These are phyloP conservation scores for Boletus vinaceobasis DNA, from an alignment of 768 basidiomycete species.

Conservation along the genomic window DNA sequence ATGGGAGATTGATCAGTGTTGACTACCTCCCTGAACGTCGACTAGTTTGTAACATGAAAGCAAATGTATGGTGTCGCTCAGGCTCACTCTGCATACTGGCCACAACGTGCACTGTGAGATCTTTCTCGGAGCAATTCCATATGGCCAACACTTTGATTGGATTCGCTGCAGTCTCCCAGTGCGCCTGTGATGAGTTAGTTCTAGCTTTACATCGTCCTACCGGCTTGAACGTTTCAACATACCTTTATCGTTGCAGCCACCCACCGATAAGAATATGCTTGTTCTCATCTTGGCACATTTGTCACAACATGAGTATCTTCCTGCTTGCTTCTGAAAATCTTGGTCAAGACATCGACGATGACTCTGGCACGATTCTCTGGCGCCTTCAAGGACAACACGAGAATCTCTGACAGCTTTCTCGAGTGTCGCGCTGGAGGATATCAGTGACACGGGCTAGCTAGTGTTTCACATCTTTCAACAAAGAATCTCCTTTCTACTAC, in stretches of 20 bases:
- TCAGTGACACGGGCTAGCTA: too few species aligned
- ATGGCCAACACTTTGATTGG: too few species aligned
- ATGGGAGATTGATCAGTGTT: background rate
- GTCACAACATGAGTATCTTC: conserved; percentile 18
- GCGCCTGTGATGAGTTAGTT: too few species aligned
- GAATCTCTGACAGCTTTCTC: background rate
- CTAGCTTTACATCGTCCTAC: too few species aligned
- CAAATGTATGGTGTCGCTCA: background rate
- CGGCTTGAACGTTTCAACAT: background rate
- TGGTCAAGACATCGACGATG: conserved; percentile 9
- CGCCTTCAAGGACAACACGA: conserved; percentile 11
- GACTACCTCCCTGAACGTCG: background rate
- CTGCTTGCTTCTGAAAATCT: conserved; percentile 11
- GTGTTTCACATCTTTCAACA: too few species aligned
- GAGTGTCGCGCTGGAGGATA: background rate
- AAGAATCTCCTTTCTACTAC: background rate
- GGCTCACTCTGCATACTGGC: background rate
- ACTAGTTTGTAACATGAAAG: background rate
- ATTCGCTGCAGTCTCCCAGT: too few species aligned
- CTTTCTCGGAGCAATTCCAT: background rate
- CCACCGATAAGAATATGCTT: conserved; percentile 18
- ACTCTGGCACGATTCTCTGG: conserved; percentile 17
- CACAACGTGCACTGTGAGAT: background rate
- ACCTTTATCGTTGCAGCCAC: conserved; percentile 27
- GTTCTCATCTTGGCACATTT: conserved; percentile 19